Evolutionary conservation across 73 alveolate genomes (phyloP).

Genomic region (Breviolum minutum): DNA sequence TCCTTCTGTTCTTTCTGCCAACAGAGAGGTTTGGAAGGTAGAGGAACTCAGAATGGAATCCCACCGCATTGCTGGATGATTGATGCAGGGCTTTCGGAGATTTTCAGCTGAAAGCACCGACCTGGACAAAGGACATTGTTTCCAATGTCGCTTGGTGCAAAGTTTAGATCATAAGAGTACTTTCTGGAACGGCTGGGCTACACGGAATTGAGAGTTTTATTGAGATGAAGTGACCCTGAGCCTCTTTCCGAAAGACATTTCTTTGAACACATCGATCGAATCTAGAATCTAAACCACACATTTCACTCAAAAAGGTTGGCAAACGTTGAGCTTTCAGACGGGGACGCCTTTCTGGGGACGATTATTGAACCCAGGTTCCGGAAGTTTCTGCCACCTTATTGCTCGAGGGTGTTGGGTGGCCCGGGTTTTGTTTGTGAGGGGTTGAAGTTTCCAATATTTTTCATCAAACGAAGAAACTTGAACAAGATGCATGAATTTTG

Average conservation of each 20-base stretch:
- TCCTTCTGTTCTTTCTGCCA: background rate
- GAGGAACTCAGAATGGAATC: too few relatives aligned
- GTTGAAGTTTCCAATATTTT: background rate
- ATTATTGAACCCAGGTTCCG: conserved; percentile 2
- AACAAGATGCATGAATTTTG: background rate
- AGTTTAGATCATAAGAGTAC: too few relatives aligned
- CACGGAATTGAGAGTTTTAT: background rate
- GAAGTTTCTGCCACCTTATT: conserved; percentile 45
- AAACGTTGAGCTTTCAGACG: too few relatives aligned
- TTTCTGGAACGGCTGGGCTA: background rate
- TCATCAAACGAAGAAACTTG: background rate
- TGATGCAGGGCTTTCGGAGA: conserved; percentile 99
- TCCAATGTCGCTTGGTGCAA: conserved; percentile 19
- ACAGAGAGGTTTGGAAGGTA: background rate
- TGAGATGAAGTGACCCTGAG: background rate
- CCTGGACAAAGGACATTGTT: conserved; percentile 71
- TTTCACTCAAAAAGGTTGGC: too few relatives aligned
- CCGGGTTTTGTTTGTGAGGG: background rate
- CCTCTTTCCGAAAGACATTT: too few relatives aligned
- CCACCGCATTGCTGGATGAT: background rate
- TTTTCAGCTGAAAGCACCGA: conserved; percentile 96
- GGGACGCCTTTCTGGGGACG: background rate
- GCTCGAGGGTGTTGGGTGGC: background rate
- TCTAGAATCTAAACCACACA: too few relatives aligned
- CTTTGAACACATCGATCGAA: too few relatives aligned